Evolutionary conservation across 257 asterid genomes (phyloP), one percentile per base, ranked within the genome.

Genomic region (Ophiorrhiza pumila): DNA sequence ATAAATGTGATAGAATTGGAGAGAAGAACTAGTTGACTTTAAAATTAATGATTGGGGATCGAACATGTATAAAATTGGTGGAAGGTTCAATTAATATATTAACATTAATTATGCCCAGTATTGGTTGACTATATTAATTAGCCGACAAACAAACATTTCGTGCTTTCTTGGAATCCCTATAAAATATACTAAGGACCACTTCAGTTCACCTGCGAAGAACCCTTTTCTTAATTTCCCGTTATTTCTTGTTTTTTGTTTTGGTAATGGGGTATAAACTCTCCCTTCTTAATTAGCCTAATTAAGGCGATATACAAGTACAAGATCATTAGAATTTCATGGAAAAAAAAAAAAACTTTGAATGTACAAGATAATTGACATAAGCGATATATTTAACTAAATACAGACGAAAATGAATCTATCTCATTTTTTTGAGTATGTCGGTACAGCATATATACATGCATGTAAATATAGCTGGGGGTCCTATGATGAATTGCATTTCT

Each of bases 61-160:
- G n/a, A n/a, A n/a, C n/a, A n/a, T n/a, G 43, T 66, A 34, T 14
- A 45, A 43, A 45, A 49, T 50, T 50, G 56, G 56, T n/a, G n/a
- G n/a, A n/a, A n/a, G n/a, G n/a, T n/a, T n/a, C n/a, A n/a, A n/a
- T n/a, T n/a, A n/a, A n/a, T n/a, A n/a, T n/a, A n/a, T n/a, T n/a
- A n/a, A n/a, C n/a, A n/a, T n/a, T n/a, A n/a, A n/a, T n/a, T n/a
- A n/a, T n/a, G n/a, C n/a, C n/a, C n/a, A n/a, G n/a, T n/a, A n/a
- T n/a, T n/a, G n/a, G 20, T 56, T 25, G 1, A 68, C 64, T 50
- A 46, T 10, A 61, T 62, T 50, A 61, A 61, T 62, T 50, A 61
- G 43, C 67, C 35, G 77, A 72, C 77, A 71, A 14, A 65, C 47
- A 71, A 71, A 71, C 64, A 71, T 71, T 31, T 77, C 7, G 11